Percentiles rank a stretch among this genome's conserved stretches.
phyloP scores from a whole-genome alignment of 1,284 basidiomycete species.

The Rhodotorula sp. region DNA sequence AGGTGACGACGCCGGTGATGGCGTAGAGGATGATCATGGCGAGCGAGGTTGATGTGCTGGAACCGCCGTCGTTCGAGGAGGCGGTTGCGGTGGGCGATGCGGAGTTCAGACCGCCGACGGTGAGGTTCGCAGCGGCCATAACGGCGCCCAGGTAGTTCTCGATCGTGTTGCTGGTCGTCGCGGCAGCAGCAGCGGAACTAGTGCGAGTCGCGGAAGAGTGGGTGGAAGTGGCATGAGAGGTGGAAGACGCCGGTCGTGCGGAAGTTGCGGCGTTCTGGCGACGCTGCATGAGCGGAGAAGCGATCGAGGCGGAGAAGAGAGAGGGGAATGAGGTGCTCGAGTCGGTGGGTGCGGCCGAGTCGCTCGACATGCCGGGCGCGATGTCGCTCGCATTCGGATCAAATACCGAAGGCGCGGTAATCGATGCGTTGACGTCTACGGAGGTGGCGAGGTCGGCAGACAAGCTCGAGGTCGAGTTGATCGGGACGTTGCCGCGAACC shows the following conservation, averaged over 20 bases:
- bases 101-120: slow-evolving; percentile 27
- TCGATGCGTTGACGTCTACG: not conserved
- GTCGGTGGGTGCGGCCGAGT: too few relatives aligned
- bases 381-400: not conserved
- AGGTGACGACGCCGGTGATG: slow-evolving; percentile 60
- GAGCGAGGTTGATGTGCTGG: slow-evolving; percentile 59
- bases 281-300: not conserved
- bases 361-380: not conserved
- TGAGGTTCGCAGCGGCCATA: slow-evolving; percentile 32
- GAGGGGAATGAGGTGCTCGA: slow-evolving; percentile 4
- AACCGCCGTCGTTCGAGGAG: not conserved
- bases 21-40: slow-evolving; percentile 59
- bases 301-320: slow-evolving; percentile 10
- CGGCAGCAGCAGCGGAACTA: not conserved
- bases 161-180: slow-evolving; percentile 1
- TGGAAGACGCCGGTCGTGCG: not conserved
- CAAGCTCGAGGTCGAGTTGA: slow-evolving; percentile 52
- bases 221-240: not conserved
- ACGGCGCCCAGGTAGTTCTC: slow-evolving; percentile 35
- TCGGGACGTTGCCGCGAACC: slow-evolving; percentile 43
- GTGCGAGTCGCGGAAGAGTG: not conserved
- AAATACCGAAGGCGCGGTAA: not conserved
- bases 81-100: slow-evolving; percentile 3
- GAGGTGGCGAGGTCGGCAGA: slow-evolving; percentile 7
- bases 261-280: not conserved